Base-by-base conservation (phyloP, 768 basidiomycete genomes). In the Daedaleopsis nitida region DNA sequence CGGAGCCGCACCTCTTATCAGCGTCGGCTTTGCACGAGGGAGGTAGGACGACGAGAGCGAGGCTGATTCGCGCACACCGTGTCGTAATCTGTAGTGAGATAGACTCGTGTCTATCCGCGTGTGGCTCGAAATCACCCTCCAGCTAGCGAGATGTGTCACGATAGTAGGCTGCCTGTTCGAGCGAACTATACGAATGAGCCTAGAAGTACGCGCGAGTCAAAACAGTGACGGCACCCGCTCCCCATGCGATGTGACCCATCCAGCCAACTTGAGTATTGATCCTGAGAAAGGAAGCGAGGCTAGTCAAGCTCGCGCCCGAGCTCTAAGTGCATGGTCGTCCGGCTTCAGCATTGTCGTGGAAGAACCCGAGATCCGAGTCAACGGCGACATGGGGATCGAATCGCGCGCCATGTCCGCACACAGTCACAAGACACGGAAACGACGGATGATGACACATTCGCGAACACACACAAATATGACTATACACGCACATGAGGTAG, bases 1-100 rank as follows among this genome's bases (percentile, higher is more conserved):
- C 51, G 51, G 32, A 34, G 34, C 51, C 51, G 32, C n/a, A 52
- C 51, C 51, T 52, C 51, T 52, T 52, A 52, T 52, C 51, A 21
- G 51, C 3, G 32, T 27, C 51, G 51, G 37, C 32, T 32, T 11
- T 35, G 34, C 9, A 11, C 17, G 32, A 38, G n/a, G 19, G 34
- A 35, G 37, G 7, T 17, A 52, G 27, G 32, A n/a, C 34, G 10
- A 21, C 17, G 24, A 37, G 32, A 38, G 51, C 16, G 8, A 17
- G 32, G 24, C 32, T 16, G 34, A 17, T 34, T 14, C 52, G n/a
- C 21, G 27, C 13, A 37, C 10, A 5, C 34, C 34, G 45, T 54
- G 52, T 59, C 51, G 58, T 48, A 35, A 48, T 49, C 38, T 48
- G 52, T 42, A 32, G 52, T 48, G 35, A 42, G 35, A 13, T n/a